Percentiles rank a stretch among this genome's conserved stretches.
These are phyloP conservation scores for Smallanthus sonchifolius DNA, from an alignment of 129 eudicot species.

Conservation along the genomic window DNA sequence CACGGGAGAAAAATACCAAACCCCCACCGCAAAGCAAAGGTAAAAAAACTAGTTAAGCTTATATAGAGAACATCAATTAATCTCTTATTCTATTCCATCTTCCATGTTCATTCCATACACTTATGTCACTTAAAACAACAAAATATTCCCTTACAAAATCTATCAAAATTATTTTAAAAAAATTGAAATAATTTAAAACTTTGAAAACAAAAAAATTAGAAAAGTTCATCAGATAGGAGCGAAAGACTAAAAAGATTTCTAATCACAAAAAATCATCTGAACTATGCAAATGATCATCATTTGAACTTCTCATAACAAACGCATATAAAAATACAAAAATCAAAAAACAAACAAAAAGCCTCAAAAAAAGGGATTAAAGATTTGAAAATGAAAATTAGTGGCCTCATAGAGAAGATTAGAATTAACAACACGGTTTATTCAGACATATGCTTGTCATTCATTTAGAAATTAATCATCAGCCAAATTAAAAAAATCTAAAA, in stretches of 20 bases:
- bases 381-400: neutral
- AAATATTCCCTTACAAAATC: no score
- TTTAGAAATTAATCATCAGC: slow-evolving; percentile 40
- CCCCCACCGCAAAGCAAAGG: no score
- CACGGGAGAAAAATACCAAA: no score
- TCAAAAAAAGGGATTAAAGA: slow-evolving; percentile 58
- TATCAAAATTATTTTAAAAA: no score
- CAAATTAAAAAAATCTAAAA: neutral
- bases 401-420: slow-evolving; percentile 70
- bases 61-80: no score
- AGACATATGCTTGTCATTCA: slow-evolving; percentile 69
- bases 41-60: no score
- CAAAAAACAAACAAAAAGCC: slow-evolving; percentile 10
- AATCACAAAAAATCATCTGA: slow-evolving; percentile 59
- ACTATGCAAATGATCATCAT: slow-evolving; percentile 71
- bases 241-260: slow-evolving; percentile 52
- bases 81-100: no score
- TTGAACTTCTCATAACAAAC: slow-evolving; percentile 30
- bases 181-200: no score
- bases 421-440: slow-evolving; percentile 39
- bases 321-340: neutral
- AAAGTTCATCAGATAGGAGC: slow-evolving; percentile 70
- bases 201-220: no score
- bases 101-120: no score
- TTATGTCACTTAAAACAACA: no score